Base-by-base conservation (phyloP, 371 early-diverging fungal genomes). In the Mucor racemosus region DNA sequence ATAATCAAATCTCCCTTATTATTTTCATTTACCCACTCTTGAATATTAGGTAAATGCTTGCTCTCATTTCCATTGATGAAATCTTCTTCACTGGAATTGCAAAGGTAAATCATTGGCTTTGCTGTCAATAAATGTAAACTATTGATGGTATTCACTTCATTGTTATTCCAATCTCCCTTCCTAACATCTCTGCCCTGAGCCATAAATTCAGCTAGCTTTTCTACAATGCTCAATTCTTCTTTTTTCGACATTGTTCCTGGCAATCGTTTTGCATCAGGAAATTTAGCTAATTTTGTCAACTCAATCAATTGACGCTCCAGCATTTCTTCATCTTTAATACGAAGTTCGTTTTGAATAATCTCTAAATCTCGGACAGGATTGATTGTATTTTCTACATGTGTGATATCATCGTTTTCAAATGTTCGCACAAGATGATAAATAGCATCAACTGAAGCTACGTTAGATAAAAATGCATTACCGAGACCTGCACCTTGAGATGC, bases 41-140 rank as follows among this genome's bases (percentile, higher is more conserved):
- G 88, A 71, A 97, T 93, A 67, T 89, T 82, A 17, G 90, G 84
- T 54, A 74, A 26, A 68, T 42, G 64, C 58, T 75, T 46, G 50
- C 26, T 50, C 70, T 75, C 61, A 54, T 70, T 42, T 39, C 66
- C 79, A 62, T 80, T 83, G 84, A 87, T 59, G 72, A 89, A 96
- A 57, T 94, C 94, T 7, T 82, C 68, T 76, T 90, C 88, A 61
- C 86, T 84, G 69, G 95, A 84, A 80, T 98, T 98, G 66, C 89
- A 90, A n/a, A 98, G 80, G 80, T 96, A 95, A 36, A 96, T 89
- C 65, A 96, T 91, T n/a, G 95, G 95, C 82, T 98, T 98, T 33
- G 95, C 93, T 17, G 97, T 94, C 50, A 98, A 76, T 62, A 97
- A 85, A 75, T 91, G 92, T 53, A 95, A 71, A 40, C 88, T 80